phyloP scores from a whole-genome alignment of 345 rosid species.

The Atalantia buxifolia region DNA sequence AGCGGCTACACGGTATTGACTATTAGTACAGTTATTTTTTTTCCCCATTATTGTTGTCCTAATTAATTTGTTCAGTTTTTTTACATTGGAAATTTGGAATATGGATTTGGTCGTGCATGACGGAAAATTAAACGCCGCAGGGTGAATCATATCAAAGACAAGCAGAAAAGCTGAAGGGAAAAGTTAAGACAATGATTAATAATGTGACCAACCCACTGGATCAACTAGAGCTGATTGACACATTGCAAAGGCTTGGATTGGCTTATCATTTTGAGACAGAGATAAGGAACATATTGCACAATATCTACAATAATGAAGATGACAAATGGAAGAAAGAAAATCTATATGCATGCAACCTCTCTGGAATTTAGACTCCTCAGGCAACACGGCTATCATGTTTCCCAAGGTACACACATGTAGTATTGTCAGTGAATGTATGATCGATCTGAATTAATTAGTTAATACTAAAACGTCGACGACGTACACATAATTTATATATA shows the following conservation, averaged over 20 bases:
- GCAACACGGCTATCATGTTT: not conserved
- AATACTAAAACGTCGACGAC: too few relatives aligned
- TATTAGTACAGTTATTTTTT: too few relatives aligned
- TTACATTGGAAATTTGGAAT: too few relatives aligned
- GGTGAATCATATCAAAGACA: not conserved
- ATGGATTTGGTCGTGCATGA: too few relatives aligned
- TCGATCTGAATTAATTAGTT: too few relatives aligned
- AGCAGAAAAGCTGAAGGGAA: not conserved
- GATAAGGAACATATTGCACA: not conserved
- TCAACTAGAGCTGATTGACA: conserved; percentile 7
- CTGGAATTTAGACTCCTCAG: conserved; percentile 9
- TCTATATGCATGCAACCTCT: conserved; percentile 1
- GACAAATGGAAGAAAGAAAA: conserved; percentile 3
- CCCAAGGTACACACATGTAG: not conserved
- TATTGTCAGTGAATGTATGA: too few relatives aligned
- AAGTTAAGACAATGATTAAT: not conserved
- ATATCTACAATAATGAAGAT: not conserved
- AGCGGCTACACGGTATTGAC: not conserved
- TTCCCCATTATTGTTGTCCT: too few relatives aligned
- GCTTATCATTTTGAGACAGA: conserved; percentile 8
- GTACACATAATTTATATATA: too few relatives aligned
- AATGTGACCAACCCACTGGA: not conserved
- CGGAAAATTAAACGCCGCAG: not conserved
- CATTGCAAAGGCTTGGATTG: conserved; percentile 14
- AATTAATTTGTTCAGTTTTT: not conserved